phyloP scores from a whole-genome alignment of 345 rosid genomes.

The Firmiana major region DNA sequence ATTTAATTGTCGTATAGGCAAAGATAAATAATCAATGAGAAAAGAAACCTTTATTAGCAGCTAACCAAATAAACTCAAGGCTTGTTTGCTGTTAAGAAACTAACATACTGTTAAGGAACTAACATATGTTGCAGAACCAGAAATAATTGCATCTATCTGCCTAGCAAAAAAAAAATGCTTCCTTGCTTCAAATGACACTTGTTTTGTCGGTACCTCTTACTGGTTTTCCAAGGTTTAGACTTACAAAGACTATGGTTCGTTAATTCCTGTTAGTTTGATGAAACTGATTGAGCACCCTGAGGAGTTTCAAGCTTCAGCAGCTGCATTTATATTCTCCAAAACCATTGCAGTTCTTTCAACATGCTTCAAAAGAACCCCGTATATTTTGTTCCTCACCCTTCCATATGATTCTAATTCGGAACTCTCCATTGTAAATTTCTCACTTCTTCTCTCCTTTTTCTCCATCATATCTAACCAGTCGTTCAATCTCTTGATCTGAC shows the following conservation, averaged over 20 bases:
- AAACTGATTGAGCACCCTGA: neutral
- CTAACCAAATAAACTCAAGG: too few relatives aligned
- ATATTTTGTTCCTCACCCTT: slow-evolving; percentile 57
- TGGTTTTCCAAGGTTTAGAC: neutral
- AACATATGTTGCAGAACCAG: neutral
- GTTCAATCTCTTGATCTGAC: slow-evolving; percentile 52
- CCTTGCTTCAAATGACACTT: neutral
- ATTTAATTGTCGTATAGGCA: too few relatives aligned
- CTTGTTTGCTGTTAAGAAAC: neutral
- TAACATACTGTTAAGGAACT: neutral
- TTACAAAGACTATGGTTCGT: neutral
- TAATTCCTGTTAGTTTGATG: neutral
- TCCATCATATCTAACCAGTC: slow-evolving; percentile 55
- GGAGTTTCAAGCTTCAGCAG: slow-evolving; percentile 13
- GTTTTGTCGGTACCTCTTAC: neutral
- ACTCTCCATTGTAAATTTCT: slow-evolving; percentile 19
- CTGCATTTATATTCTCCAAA: slow-evolving; percentile 20
- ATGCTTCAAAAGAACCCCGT: slow-evolving; percentile 56
- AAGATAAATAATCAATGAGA: too few relatives aligned
- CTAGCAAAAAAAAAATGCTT: neutral
- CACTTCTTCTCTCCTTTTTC: slow-evolving; percentile 17
- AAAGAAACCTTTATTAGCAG: too few relatives aligned
- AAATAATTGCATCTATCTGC: neutral
- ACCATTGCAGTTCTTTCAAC: slow-evolving; percentile 57
- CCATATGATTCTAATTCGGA: slow-evolving; percentile 42